These are phyloP conservation scores for Pinus taeda DNA, from an alignment of 75 land plant species.

Conservation along the genomic window DNA sequence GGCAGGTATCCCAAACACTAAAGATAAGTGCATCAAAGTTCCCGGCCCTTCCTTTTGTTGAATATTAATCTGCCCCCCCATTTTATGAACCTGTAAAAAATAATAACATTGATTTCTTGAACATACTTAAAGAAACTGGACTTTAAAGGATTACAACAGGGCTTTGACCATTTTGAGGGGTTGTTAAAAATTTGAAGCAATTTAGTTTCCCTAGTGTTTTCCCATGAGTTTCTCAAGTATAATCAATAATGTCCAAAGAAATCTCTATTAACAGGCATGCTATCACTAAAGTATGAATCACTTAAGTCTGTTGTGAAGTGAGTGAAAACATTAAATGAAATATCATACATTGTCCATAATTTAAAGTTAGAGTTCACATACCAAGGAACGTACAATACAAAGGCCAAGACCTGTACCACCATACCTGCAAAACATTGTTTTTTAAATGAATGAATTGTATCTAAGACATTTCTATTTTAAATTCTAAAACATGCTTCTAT, in stretches of 20 bases:
- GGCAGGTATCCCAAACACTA: slow-evolving; percentile 44
- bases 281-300: background rate
- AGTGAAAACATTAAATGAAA: background rate
- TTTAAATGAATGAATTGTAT: background rate
- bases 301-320: background rate
- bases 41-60: slow-evolving; percentile 69
- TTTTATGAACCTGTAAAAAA: slow-evolving; percentile 59
- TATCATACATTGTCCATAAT: background rate
- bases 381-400: slow-evolving; percentile 78
- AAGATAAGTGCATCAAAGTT: slow-evolving; percentile 55
- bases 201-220: slow-evolving; percentile 3
- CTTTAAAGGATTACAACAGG: background rate
- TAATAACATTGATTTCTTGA: background rate
- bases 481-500: no score
- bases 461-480: no score
- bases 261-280: background rate
- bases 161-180: background rate
- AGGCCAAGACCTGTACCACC: slow-evolving; percentile 93
- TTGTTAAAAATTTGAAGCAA: background rate
- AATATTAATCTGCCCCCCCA: slow-evolving; percentile 84
- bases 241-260: background rate
- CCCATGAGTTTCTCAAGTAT: background rate
- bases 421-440: slow-evolving; percentile 46
- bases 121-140: background rate
- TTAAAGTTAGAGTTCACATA: slow-evolving; percentile 19